Evolutionary conservation across 176 grass and related monocot species (phyloP).

Genomic region (Canna indica): DNA sequence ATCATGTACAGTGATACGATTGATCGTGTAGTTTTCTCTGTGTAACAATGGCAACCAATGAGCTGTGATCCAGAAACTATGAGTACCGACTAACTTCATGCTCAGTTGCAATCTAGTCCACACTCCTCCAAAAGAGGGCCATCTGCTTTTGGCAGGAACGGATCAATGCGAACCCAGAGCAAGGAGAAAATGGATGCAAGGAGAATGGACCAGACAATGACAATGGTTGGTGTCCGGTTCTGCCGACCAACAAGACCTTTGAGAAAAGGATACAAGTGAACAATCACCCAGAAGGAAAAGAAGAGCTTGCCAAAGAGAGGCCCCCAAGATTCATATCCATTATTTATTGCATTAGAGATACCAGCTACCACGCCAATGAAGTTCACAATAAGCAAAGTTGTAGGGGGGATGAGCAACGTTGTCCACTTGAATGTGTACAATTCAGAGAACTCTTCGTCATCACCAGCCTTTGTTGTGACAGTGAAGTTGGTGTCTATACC

Average conservation of each 20-base stretch:
- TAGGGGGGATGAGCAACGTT: conserved; percentile 46
- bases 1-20: too few relatives aligned
- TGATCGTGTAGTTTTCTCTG: background rate
- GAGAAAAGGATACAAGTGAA: conserved; percentile 65
- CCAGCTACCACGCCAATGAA: conserved; percentile 55
- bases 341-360: conserved; percentile 57
- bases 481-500: conserved; percentile 68
- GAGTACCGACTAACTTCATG: background rate
- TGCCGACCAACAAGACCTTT: conserved; percentile 62
- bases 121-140: conserved; percentile 61
- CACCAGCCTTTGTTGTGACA: conserved; percentile 52
- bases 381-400: conserved; percentile 47
- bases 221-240: conserved; percentile 61
- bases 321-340: conserved; percentile 62
- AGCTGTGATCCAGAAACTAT: background rate
- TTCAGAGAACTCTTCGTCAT: conserved; percentile 58
- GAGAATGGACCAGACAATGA: conserved; percentile 70
- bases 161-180: conserved; percentile 53
- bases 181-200: conserved; percentile 61
- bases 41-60: background rate
- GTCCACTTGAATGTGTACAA: conserved; percentile 73
- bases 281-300: conserved; percentile 73
- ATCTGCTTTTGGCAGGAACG: conserved; percentile 47
- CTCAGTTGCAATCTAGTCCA: conserved; percentile 55
- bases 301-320: conserved; percentile 71